Conservation (phyloP, 352 stramenopile genomes). For the Globisporangium nodosum region DNA sequence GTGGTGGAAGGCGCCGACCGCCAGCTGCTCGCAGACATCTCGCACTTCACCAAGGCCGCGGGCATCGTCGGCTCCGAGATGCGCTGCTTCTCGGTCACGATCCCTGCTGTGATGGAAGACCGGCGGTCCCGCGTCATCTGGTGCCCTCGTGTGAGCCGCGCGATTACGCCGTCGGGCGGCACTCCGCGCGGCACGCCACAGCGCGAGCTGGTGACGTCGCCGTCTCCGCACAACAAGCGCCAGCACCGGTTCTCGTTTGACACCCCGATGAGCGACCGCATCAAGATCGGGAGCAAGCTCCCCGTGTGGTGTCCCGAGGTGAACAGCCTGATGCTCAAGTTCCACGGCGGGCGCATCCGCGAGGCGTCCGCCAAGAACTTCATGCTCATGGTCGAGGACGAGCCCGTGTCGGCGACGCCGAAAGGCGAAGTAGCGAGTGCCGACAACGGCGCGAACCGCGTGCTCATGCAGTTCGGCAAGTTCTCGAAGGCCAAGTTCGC, state of each 20-base stretch:
- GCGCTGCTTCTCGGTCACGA: conserved; percentile 73
- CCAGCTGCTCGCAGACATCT: conserved; percentile 81
- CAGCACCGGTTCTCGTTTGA: conserved; percentile 79
- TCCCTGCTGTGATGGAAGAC: conserved; percentile 81
- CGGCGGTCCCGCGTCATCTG: conserved; percentile 74
- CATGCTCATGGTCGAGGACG: conserved; percentile 79
- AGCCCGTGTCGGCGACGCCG: conserved; percentile 23
- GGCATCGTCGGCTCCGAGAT: conserved; percentile 74
- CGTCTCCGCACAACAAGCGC: conserved; percentile 57
- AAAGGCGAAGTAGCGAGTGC: conserved; percentile 8
- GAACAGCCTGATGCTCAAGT: conserved; percentile 87
- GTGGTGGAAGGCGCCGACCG: conserved; percentile 52
- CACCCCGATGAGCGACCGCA: conserved; percentile 54
- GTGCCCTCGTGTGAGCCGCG: conserved; percentile 70
- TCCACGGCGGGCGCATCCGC: conserved; percentile 79
- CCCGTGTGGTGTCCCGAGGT: conserved; percentile 85
- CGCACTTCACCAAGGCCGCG: conserved; percentile 77
- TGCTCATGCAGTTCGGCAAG: conserved; percentile 88
- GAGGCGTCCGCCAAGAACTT: conserved; percentile 90
- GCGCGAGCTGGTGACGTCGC: conserved; percentile 58
- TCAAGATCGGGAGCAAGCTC: conserved; percentile 81
- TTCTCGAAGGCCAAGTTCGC: conserved; percentile 84
- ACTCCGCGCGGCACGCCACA: conserved; percentile 52
- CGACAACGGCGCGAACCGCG: conserved; percentile 46
- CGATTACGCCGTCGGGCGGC: conserved; percentile 48